Conservation (phyloP, 2,329 filamentous ascomycete genomes). For the Epichloe gansuensis region DNA sequence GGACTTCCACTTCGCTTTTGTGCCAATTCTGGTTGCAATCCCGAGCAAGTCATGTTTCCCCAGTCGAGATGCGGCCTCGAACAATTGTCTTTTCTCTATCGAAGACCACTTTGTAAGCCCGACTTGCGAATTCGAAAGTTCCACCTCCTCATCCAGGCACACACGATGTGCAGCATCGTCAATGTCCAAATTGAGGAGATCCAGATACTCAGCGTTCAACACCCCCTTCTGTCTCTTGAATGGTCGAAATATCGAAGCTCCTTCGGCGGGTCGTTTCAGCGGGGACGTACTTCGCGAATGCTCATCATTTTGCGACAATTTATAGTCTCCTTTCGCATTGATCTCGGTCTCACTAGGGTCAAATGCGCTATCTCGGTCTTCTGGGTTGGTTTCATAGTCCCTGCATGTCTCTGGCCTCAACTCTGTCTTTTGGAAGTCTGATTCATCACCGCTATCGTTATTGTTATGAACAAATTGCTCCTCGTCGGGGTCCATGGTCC, state of each 20-base stretch:
- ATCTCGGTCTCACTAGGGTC: slow-evolving; percentile 3
- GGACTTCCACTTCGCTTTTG: slow-evolving; percentile 68
- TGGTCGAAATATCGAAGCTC: slow-evolving; percentile 15
- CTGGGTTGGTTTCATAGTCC: background rate
- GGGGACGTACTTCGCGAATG: slow-evolving; percentile 8
- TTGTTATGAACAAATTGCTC: slow-evolving; percentile 8
- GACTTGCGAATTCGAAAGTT: slow-evolving; percentile 41
- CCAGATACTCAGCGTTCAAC: slow-evolving; percentile 35
- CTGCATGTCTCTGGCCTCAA: background rate
- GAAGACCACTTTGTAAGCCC: slow-evolving; percentile 60
- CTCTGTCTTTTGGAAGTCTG: background rate
- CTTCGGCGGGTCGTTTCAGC: slow-evolving; percentile 20
- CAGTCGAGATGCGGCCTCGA: slow-evolving; percentile 49
- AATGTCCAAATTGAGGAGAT: slow-evolving; percentile 45
- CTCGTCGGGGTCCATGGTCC: slow-evolving; percentile 20
- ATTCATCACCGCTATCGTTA: background rate
- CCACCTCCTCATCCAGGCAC: slow-evolving; percentile 17
- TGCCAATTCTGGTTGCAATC: slow-evolving; percentile 51
- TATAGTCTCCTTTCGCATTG: background rate
- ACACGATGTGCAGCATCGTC: slow-evolving; percentile 34
- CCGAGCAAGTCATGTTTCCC: slow-evolving; percentile 49
- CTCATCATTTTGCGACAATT: background rate
- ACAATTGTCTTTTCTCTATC: slow-evolving; percentile 60
- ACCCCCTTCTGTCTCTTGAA: slow-evolving; percentile 33
- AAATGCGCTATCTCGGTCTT: background rate